A percentile compares a stretch with the other conserved stretches of the same genome.
Evolutionary conservation across 805 yeast genomes (phyloP).

Genomic region (Candida xiaguanensis): DNA sequence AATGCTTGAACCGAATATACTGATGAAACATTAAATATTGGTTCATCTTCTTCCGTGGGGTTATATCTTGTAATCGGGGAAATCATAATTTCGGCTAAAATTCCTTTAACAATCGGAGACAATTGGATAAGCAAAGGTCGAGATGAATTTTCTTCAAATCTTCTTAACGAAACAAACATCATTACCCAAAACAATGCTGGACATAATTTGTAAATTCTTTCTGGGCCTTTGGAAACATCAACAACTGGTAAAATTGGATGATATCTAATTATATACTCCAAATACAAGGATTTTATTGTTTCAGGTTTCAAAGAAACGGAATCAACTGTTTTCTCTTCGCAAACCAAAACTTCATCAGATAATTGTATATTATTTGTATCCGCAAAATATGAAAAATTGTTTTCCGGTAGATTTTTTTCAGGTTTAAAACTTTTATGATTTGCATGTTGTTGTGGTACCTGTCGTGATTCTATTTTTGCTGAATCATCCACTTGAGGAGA

Average conservation of each 20-base stretch:
- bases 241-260: constrained; percentile 88
- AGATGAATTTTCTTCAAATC: constrained; percentile 40
- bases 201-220: constrained; percentile 68
- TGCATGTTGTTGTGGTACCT: too few relatives aligned
- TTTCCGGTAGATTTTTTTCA: background rate
- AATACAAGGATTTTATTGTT: constrained; percentile 58
- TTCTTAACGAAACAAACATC: constrained; percentile 76
- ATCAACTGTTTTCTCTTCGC: constrained; percentile 71
- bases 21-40: constrained; percentile 81
- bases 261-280: constrained; percentile 71
- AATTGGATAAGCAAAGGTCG: constrained; percentile 52
- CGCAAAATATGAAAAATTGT: background rate
- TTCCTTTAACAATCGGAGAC: constrained; percentile 67
- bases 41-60: constrained; percentile 76
- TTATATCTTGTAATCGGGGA: constrained; percentile 84
- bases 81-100: constrained; percentile 82
- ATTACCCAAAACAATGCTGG: constrained; percentile 94
- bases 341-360: constrained; percentile 32
- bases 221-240: constrained; percentile 79
- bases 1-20: constrained; percentile 95
- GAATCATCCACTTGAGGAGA: background rate
- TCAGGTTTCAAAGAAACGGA: constrained; percentile 58
- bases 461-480: background rate
- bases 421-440: background rate
- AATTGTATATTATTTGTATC: background rate